Percentiles rank a stretch among this genome's conserved stretches.
Evolutionary conservation across 306 rosid genomes (phyloP).

Genomic region (Begonia masoniana): DNA sequence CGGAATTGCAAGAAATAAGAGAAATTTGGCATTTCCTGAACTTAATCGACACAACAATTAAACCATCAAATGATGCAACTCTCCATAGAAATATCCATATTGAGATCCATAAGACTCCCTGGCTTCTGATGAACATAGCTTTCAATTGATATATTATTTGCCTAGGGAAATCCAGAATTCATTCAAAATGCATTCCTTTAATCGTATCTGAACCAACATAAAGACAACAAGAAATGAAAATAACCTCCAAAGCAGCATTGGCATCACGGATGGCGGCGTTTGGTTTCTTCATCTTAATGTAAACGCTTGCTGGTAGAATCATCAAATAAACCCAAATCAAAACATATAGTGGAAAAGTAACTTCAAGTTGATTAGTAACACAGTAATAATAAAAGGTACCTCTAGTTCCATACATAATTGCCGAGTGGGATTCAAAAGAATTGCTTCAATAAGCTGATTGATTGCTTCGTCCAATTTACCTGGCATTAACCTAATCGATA

Average conservation of each 20-base stretch:
- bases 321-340: conserved; percentile 6
- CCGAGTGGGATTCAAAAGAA: conserved; percentile 74
- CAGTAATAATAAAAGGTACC: conserved; percentile 24
- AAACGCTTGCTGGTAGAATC: conserved; percentile 49
- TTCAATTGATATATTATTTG: no score
- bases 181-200: no score
- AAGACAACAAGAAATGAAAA: not conserved
- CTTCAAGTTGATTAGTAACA: not conserved
- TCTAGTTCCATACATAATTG: conserved; percentile 83
- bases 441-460: conserved; percentile 59
- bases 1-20: no score
- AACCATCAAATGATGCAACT: no score
- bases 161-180: no score
- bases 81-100: no score
- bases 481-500: conserved; percentile 12
- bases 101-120: no score
- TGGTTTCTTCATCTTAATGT: conserved; percentile 87
- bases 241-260: conserved; percentile 79
- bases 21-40: no score
- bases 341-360: not conserved
- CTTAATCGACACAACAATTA: no score
- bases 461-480: conserved; percentile 69
- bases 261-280: conserved; percentile 87
- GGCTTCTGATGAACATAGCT: no score
- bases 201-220: no score